Base-by-base conservation (phyloP, 2,329 filamentous ascomycete species). In the Exophiala sideris region DNA sequence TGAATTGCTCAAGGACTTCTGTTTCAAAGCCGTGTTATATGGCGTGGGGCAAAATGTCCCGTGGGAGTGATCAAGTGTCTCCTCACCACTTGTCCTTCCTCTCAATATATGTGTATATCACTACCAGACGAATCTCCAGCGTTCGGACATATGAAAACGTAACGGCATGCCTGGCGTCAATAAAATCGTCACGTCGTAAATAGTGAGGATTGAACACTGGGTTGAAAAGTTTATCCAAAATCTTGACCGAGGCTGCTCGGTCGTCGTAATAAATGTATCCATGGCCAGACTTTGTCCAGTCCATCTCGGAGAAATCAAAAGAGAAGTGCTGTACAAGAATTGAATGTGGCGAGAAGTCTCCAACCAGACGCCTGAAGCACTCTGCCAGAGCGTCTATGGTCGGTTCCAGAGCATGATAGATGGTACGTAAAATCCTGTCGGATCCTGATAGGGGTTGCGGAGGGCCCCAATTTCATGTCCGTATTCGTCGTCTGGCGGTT, bases 401-500 rank as follows among this genome's bases (percentile, higher is more conserved):
- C 24, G 16, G 12, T 10, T 29, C 3, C 24, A 29, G 24, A 29
- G 24, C 24, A 29, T 29, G 24, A 29, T 29, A 8, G 24, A 29
- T 4, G 24, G 2, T 29, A 8, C 24, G 24, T 29, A 29, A 11
- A 24, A 35, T 52, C 24, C 14, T 16, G 11, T 8, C 10, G 35
- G 35, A 5, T 18, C n/a, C 3, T 3, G 16, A 8, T 18, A 10
- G n/a, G 2, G n/a, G 2, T 20, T 16, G 39, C 12, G 39, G 39
- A 29, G 4, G 24, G 4, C 24, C 24, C 7, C 4, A 8, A 29
- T 29, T 29, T 29, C 24, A 29, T 29, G 24, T 29, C 24, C 60
- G 60, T 36, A 61, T 54, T 59, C 89, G 80, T 67, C 90, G 81
- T 67, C 91, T 80, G 58, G 91, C 80, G 32, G 91, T 90, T 61